These are phyloP conservation scores for Aureobasidium pullulans DNA, from an alignment of 2,329 filamentous ascomycete species.

Conservation along the genomic window DNA sequence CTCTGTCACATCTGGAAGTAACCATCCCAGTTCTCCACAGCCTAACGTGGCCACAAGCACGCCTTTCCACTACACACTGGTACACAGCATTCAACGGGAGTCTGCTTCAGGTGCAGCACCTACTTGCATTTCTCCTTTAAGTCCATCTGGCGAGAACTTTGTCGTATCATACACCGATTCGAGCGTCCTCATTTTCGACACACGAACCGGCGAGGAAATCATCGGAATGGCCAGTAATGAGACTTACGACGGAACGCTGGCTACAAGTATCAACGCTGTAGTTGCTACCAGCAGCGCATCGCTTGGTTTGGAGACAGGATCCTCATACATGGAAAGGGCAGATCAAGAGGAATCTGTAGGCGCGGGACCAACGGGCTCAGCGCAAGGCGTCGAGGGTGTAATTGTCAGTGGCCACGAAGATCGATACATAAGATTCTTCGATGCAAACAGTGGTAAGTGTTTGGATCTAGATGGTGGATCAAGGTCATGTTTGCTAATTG, in stretches of 20 bases:
- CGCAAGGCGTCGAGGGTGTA: slow-evolving; percentile 70
- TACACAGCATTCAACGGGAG: slow-evolving; percentile 73
- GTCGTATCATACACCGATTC: slow-evolving; percentile 91
- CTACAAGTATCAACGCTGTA: slow-evolving; percentile 80
- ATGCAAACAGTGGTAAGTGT: slow-evolving; percentile 91
- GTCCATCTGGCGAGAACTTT: slow-evolving; percentile 74
- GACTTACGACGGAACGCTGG: slow-evolving; percentile 81
- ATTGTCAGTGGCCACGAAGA: slow-evolving; percentile 97
- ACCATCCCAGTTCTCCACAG: slow-evolving; percentile 83
- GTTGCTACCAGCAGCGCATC: slow-evolving; percentile 63
- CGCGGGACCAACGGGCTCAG: slow-evolving; percentile 76
- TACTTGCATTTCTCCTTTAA: slow-evolving; percentile 88
- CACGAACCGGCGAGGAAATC: slow-evolving; percentile 81
- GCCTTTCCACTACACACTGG: slow-evolving; percentile 78
- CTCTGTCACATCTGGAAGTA: slow-evolving; percentile 89
- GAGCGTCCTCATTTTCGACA: slow-evolving; percentile 85
- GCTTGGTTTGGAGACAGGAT: slow-evolving; percentile 65
- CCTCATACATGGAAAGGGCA: slow-evolving; percentile 54
- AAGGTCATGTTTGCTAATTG: background rate
- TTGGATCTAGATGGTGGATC: background rate
- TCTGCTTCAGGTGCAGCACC: slow-evolving; percentile 52
- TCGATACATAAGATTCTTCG: slow-evolving; percentile 91
- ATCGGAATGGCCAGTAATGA: slow-evolving; percentile 89
- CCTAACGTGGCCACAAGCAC: slow-evolving; percentile 78
- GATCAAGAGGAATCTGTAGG: slow-evolving; percentile 68